Percentiles rank a stretch among this genome's conserved stretches.
These are phyloP conservation scores for Melaleuca quinquenervia DNA, from an alignment of 345 rosid species.

Conservation along the genomic window DNA sequence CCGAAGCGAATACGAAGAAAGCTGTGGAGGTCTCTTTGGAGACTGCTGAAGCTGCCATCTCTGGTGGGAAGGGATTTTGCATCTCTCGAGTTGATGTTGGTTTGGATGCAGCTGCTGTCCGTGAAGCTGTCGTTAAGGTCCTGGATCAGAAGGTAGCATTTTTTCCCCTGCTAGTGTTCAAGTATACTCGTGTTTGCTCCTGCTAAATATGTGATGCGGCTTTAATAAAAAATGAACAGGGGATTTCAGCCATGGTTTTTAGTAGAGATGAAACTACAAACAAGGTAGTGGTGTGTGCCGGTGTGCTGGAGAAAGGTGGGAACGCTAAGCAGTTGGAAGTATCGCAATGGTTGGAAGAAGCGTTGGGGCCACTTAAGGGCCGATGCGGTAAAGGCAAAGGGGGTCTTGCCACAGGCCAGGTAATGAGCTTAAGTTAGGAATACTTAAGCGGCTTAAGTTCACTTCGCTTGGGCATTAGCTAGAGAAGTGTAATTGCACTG, in stretches of 20 bases:
- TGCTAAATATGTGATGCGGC: neutral
- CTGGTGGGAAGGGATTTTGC: conserved; percentile 68
- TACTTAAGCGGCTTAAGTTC: neutral
- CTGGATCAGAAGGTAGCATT: conserved; percentile 46
- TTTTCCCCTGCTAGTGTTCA: neutral
- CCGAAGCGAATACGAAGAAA: conserved; percentile 70
- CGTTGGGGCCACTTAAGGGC: conserved; percentile 77
- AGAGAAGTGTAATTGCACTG: neutral
- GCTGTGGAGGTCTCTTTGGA: conserved; percentile 53
- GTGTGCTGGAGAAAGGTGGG: conserved; percentile 61
- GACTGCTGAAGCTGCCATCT: conserved; percentile 56
- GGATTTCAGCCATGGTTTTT: conserved; percentile 75
- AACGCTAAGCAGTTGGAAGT: conserved; percentile 56
- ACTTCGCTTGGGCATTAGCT: neutral
- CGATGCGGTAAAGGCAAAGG: conserved; percentile 84
- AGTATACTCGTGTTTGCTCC: neutral
- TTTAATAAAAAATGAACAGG: conserved; percentile 31
- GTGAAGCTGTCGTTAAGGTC: conserved; percentile 84
- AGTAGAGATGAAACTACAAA: conserved; percentile 74
- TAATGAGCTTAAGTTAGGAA: neutral
- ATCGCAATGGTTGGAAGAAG: conserved; percentile 77
- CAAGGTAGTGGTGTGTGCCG: conserved; percentile 88
- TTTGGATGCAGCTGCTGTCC: conserved; percentile 86
- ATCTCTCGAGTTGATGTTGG: conserved; percentile 72
- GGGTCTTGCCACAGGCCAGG: conserved; percentile 97